Evolutionary conservation across 192 early-diverging fungal species (phyloP).

Genomic region (Oehlia diaphana): DNA sequence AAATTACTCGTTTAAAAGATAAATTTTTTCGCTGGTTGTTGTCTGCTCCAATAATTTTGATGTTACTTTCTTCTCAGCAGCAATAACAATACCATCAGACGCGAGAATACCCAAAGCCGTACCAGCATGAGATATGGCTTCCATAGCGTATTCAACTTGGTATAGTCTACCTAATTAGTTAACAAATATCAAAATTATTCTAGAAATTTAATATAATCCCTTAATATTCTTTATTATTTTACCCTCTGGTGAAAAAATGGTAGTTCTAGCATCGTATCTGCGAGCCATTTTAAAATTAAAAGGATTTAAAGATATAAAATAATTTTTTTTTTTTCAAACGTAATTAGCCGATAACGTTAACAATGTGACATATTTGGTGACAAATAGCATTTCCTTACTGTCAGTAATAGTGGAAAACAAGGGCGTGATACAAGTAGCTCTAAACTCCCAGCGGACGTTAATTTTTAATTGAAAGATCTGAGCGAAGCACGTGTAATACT

Average conservation of each 20-base stretch:
- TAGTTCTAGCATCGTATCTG: slow-evolving; percentile 97
- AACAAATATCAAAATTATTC: neutral
- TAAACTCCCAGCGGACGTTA: too few species aligned
- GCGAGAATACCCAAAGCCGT: slow-evolving; percentile 91
- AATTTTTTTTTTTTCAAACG: too few species aligned
- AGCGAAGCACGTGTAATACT: too few species aligned
- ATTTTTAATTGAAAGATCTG: too few species aligned
- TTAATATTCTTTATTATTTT: slow-evolving; percentile 12
- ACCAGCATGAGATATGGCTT: slow-evolving; percentile 97
- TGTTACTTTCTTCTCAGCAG: slow-evolving; percentile 94
- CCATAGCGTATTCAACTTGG: slow-evolving; percentile 99
- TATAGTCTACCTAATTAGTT: slow-evolving; percentile 81
- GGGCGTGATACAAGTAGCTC: too few species aligned
- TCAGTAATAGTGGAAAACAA: too few species aligned
- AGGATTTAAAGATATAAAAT: too few species aligned
- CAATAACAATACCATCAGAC: slow-evolving; percentile 92
- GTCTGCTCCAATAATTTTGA: slow-evolving; percentile 91
- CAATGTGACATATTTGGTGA: too few species aligned
- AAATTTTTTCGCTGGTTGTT: slow-evolving; percentile 91
- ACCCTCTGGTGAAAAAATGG: slow-evolving; percentile 99
- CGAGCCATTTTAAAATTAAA: slow-evolving; percentile 71
- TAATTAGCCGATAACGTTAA: too few species aligned
- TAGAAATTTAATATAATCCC: neutral
- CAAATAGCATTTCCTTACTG: too few species aligned
- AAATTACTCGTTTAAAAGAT: slow-evolving; percentile 85